Conservation (phyloP, 2,329 filamentous ascomycete species). For the Podosphaera fusca region DNA sequence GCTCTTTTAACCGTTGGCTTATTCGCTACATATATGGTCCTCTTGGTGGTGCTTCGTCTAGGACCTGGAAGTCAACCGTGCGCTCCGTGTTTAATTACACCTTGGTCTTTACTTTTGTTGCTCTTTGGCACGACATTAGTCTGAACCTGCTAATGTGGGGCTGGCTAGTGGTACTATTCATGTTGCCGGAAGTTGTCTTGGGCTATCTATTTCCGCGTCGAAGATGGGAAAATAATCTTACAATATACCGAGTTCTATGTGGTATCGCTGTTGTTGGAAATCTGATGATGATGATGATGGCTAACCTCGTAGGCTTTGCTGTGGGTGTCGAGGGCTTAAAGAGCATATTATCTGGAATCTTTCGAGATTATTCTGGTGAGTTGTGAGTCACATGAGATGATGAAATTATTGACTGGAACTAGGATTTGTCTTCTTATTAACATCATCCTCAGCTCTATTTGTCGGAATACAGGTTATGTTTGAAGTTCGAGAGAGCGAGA, state of each 20-base stretch:
- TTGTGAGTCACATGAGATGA: slow-evolving; percentile 1
- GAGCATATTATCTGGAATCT: slow-evolving; percentile 50
- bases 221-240: slow-evolving; percentile 45
- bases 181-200: slow-evolving; percentile 66
- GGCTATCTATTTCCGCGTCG: slow-evolving; percentile 44
- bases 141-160: slow-evolving; percentile 82
- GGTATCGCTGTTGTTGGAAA: slow-evolving; percentile 63
- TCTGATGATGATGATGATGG: slow-evolving; percentile 83
- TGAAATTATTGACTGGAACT: slow-evolving; percentile 8
- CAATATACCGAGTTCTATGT: slow-evolving; percentile 56
- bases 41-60: slow-evolving; percentile 46
- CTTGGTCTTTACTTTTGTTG: slow-evolving; percentile 84
- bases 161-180: slow-evolving; percentile 86
- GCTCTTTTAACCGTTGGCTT: slow-evolving; percentile 84
- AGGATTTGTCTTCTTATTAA: slow-evolving; percentile 51
- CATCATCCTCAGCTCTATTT: slow-evolving; percentile 54
- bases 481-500: slow-evolving; percentile 70
- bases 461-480: slow-evolving; percentile 88
- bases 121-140: slow-evolving; percentile 94
- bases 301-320: slow-evolving; percentile 87
- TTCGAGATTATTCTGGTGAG: slow-evolving; percentile 48
- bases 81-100: slow-evolving; percentile 53
- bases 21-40: slow-evolving; percentile 87
- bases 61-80: slow-evolving; percentile 22
- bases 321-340: slow-evolving; percentile 73